A percentile compares a stretch with the other conserved stretches of the same genome.
Evolutionary conservation across 2,329 filamentous ascomycete species (phyloP).

Genomic region (Aspergillus brunneoviolaceus): DNA sequence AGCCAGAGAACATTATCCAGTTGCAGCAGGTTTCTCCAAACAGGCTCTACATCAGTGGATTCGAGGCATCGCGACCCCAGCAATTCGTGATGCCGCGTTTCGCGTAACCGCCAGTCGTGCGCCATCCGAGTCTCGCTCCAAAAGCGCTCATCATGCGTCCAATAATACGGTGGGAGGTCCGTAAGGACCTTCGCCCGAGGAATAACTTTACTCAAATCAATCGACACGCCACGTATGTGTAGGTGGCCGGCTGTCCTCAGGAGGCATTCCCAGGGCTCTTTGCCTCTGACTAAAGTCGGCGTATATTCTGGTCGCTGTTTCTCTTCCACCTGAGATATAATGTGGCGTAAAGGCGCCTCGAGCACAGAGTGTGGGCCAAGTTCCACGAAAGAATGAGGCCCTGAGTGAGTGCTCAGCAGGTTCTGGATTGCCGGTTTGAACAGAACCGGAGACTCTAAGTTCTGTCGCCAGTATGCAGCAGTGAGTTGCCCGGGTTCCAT

Average conservation of each 20-base stretch:
- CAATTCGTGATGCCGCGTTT: slow-evolving; percentile 24
- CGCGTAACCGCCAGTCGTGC: slow-evolving; percentile 26
- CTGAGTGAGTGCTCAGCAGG: slow-evolving; percentile 1
- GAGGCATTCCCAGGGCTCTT: slow-evolving; percentile 3
- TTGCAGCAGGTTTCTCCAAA: slow-evolving; percentile 49
- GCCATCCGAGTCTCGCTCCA: slow-evolving; percentile 37
- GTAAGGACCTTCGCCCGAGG: background rate
- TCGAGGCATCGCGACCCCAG: slow-evolving; percentile 20
- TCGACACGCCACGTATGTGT: slow-evolving; percentile 1
- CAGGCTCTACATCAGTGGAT: slow-evolving; percentile 27
- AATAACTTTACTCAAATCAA: slow-evolving; percentile 6
- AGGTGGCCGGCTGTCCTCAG: slow-evolving; percentile 14
- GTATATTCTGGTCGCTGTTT: slow-evolving; percentile 2
- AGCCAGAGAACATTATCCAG: slow-evolving; percentile 16
- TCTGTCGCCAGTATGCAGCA: slow-evolving; percentile 14
- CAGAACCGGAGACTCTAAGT: slow-evolving; percentile 23
- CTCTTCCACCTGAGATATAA: slow-evolving; percentile 1
- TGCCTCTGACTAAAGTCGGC: slow-evolving; percentile 6
- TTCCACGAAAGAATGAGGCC: slow-evolving; percentile 23
- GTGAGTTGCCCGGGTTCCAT: background rate
- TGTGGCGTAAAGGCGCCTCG: slow-evolving; percentile 29
- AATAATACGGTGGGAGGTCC: slow-evolving; percentile 45
- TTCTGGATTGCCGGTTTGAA: slow-evolving; percentile 16
- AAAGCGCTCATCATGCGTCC: slow-evolving; percentile 40
- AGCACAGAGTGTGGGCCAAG: slow-evolving; percentile 41